phyloP scores from a whole-genome alignment of 2,329 filamentous ascomycete species.

The Paraphoma sp. region DNA sequence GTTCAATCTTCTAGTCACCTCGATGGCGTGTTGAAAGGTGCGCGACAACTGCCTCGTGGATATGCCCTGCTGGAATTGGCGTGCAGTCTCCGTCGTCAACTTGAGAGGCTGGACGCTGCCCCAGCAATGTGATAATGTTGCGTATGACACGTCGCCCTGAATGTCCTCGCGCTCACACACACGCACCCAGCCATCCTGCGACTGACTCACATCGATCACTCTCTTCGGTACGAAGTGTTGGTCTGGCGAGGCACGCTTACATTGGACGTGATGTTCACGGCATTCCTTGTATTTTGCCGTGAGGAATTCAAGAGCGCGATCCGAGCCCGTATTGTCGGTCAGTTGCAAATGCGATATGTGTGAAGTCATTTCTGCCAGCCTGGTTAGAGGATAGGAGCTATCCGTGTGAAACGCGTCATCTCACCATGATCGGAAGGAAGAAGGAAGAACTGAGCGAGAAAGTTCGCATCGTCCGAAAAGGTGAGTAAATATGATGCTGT shows the following conservation, averaged over 20 bases:
- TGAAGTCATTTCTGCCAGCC: background rate
- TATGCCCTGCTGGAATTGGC: background rate
- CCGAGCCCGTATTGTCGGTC: background rate
- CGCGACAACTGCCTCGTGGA: background rate
- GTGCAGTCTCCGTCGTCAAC: background rate
- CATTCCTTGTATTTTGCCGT: background rate
- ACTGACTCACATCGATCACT: background rate
- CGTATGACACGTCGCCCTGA: background rate
- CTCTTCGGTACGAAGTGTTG: background rate
- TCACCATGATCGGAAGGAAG: background rate
- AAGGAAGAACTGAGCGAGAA: background rate
- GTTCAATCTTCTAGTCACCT: background rate
- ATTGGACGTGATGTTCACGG: background rate
- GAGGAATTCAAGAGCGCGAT: background rate
- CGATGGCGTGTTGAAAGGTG: background rate
- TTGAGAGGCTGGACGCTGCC: background rate
- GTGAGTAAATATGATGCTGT: background rate
- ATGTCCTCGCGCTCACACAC: background rate
- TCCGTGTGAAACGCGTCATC: background rate
- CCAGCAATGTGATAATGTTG: background rate
- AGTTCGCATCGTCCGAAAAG: too few species aligned
- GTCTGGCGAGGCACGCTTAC: background rate
- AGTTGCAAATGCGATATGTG: background rate
- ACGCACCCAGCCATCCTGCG: background rate
- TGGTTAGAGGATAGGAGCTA: background rate